phyloP scores from a whole-genome alignment of 805 yeast genomes.

The Kodamaea fukazawae region DNA sequence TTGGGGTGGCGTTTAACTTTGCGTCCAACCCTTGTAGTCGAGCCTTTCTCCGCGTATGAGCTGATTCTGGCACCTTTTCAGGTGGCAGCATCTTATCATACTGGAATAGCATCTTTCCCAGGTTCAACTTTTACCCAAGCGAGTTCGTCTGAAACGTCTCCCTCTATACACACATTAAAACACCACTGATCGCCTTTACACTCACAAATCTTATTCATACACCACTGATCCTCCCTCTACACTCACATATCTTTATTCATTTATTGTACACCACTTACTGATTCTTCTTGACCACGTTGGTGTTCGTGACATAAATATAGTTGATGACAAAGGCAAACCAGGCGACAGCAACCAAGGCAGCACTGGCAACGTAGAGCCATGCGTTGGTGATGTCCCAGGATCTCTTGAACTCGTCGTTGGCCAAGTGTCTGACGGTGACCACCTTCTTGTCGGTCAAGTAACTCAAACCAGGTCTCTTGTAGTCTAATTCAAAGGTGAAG shows the following conservation, averaged over 20 bases:
- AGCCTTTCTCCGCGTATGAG: too few species aligned
- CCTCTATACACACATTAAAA: too few species aligned
- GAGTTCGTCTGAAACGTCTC: too few species aligned
- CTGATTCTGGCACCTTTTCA: too few species aligned
- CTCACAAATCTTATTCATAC: too few species aligned
- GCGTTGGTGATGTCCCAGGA: slow-evolving; percentile 92
- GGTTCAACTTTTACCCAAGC: too few species aligned
- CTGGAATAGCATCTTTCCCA: too few species aligned
- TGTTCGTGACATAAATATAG: slow-evolving; percentile 47
- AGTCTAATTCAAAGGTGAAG: slow-evolving; percentile 79
- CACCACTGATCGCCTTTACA: too few species aligned
- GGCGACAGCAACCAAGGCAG: slow-evolving; percentile 62
- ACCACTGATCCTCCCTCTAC: too few species aligned
- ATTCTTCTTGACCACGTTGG: slow-evolving; percentile 28
- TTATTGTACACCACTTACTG: slow-evolving; percentile 4
- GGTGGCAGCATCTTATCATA: too few species aligned
- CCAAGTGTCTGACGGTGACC: slow-evolving; percentile 87
- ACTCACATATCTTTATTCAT: not conserved
- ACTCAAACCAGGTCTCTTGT: slow-evolving; percentile 72
- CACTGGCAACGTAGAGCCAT: slow-evolving; percentile 82
- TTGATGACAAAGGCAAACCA: slow-evolving; percentile 78
- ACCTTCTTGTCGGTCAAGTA: slow-evolving; percentile 63
- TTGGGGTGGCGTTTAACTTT: too few species aligned
- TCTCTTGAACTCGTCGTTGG: slow-evolving; percentile 91
- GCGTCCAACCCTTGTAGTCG: too few species aligned